Evolutionary conservation across 495 filamentous ascomycete genomes (phyloP), one percentile per base, ranked within the genome.

Genomic region (Penicillium cataractarum): DNA sequence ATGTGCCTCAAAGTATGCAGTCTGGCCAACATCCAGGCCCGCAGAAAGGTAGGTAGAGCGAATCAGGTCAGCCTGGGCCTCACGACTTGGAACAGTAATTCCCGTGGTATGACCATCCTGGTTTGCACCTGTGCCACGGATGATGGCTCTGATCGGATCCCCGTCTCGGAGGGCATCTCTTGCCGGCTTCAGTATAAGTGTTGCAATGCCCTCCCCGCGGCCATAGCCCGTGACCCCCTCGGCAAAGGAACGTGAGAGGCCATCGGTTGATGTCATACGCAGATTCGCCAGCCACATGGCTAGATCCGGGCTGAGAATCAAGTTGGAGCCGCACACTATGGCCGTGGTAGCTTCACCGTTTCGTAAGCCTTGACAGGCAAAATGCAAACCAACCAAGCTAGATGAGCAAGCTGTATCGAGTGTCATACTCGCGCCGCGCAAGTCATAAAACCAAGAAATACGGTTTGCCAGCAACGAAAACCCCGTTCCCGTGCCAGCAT

Each of bases 401-500:
- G 46, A 50, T 24, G 46, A 50, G 22, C 46, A 50, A 19, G 46
- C 46, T 12, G 46, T 50, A 10, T 50, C 46, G 21, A 50, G 12
- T 1, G 46, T 50, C 46, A 50, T 24, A 10, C 21, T 24, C 2
- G 46, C 12, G 5, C 46, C 46, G 2, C n/a, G n/a, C 46, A 24
- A 50, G 46, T 50, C 26, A 13, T 5, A 50, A 22, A 50, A 50
- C 21, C 26, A 50, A 12, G 26, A 50, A 6, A 50, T 13, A 13
- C 46, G 46, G 46, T 27, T 50, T 3, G 46, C 12, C 1, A 19
- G 12, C 21, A 24, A 13, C 26, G 21, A 24, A 13, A 19, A 24
- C 2, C 12, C n/a, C 22, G 22, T 22, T 2, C 46, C 26, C 8
- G 26, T 24, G 21, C 12, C 46, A 24, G n/a, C 19, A 12, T 50